These are phyloP conservation scores for Bathelium albidoporum DNA, from an alignment of 495 filamentous ascomycete species.

Conservation along the genomic window DNA sequence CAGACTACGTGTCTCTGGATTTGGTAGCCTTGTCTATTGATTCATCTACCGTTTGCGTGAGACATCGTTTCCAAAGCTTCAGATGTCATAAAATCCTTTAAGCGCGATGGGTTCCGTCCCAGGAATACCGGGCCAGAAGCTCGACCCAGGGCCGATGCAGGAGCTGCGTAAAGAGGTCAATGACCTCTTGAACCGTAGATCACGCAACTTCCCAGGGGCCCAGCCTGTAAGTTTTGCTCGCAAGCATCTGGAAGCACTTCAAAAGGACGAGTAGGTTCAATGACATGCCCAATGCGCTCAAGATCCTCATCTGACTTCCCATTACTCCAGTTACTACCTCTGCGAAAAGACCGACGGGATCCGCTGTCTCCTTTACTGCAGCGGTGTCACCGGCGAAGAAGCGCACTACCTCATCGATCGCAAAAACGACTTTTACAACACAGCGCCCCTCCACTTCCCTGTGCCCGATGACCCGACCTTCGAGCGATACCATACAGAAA, in stretches of 20 bases:
- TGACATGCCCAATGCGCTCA: neutral
- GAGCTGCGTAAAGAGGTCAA: constrained; percentile 44
- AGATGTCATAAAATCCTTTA: neutral
- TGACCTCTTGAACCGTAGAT: constrained; percentile 55
- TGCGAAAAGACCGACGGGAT: constrained; percentile 98
- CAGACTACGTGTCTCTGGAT: no score
- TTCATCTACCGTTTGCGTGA: no score
- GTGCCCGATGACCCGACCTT: constrained; percentile 46
- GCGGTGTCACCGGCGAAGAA: constrained; percentile 40
- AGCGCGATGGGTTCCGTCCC: neutral
- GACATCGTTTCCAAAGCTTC: no score
- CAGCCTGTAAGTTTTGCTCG: constrained; percentile 86
- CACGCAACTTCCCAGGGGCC: constrained; percentile 70
- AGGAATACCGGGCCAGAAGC: neutral
- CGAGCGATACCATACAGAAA: constrained; percentile 61
- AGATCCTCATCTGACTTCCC: neutral
- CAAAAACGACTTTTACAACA: constrained; percentile 88
- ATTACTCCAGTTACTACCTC: constrained; percentile 65
- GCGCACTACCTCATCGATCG: constrained; percentile 86
- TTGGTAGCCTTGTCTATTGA: no score
- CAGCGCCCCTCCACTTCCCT: constrained; percentile 72
- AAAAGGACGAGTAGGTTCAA: constrained; percentile 53
- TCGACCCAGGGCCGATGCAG: neutral
- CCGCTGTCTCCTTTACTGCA: constrained; percentile 84
- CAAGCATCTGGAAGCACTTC: constrained; percentile 66